These are phyloP conservation scores for Solanum chacoense DNA, from an alignment of 305 asterid species.

Conservation along the genomic window DNA sequence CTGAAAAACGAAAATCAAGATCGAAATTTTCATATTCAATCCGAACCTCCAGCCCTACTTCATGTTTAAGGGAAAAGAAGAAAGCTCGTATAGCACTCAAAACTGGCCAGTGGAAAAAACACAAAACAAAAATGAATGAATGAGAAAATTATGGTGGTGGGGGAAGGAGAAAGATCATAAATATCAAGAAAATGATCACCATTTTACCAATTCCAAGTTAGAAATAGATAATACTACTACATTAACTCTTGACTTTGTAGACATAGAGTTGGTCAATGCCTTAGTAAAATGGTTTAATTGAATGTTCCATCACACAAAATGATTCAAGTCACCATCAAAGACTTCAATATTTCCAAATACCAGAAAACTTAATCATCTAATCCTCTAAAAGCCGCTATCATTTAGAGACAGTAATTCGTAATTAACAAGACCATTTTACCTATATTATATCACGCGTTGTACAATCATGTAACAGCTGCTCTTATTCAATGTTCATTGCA, in stretches of 20 bases:
- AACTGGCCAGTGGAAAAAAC: not conserved
- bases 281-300: not conserved
- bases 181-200: not conserved
- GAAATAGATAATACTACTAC: not conserved
- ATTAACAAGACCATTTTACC: not conserved
- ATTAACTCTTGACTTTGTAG: not conserved
- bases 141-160: too few species aligned
- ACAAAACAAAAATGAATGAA: too few species aligned
- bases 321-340: not conserved
- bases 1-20: not conserved
- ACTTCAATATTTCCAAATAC: not conserved
- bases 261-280: not conserved
- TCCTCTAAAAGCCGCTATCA: not conserved
- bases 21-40: not conserved
- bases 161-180: not conserved
- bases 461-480: not conserved
- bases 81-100: not conserved
- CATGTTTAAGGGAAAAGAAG: not conserved
- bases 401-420: not conserved
- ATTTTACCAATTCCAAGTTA: not conserved
- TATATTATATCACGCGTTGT: not conserved
- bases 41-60: not conserved
- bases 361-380: not conserved
- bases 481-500: not conserved
- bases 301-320: not conserved